A percentile compares a stretch with the other conserved stretches of the same genome.
Evolutionary conservation across 257 asterid genomes (phyloP).

Genomic region (Paraleonurus japonicus): DNA sequence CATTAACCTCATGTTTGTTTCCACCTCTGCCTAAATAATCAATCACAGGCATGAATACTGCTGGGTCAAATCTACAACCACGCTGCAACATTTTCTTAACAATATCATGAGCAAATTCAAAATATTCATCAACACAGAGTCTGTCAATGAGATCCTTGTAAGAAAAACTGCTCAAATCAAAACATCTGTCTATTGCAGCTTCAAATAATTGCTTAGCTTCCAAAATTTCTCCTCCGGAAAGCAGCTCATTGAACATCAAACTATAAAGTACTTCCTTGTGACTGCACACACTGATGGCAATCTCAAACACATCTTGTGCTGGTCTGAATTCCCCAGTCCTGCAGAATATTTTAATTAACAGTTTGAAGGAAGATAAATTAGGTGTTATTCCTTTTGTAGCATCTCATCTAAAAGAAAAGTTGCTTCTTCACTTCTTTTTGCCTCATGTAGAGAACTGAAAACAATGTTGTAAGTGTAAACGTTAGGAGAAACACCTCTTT

Average conservation of each 20-base stretch:
- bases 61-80: constrained; percentile 78
- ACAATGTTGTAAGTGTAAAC: constrained; percentile 69
- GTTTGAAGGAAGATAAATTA: constrained; percentile 53
- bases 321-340: constrained; percentile 85
- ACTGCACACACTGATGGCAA: constrained; percentile 58
- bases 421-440: constrained; percentile 79
- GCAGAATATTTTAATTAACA: constrained; percentile 73
- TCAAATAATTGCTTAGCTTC: constrained; percentile 75
- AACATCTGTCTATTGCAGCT: constrained; percentile 60
- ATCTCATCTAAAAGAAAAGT: constrained; percentile 75
- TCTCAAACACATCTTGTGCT: constrained; percentile 76
- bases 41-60: constrained; percentile 79
- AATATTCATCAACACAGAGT: constrained; percentile 53
- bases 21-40: constrained; percentile 59
- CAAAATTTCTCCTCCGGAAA: constrained; percentile 69
- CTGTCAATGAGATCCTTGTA: constrained; percentile 62
- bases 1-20: constrained; percentile 69
- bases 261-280: constrained; percentile 61
- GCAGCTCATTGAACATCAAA: constrained; percentile 67
- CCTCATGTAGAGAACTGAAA: constrained; percentile 66
- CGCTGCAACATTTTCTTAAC: constrained; percentile 60
- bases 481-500: constrained; percentile 72
- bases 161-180: constrained; percentile 52
- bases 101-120: constrained; percentile 52
- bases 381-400: constrained; percentile 70